phyloP scores from a whole-genome alignment of 2,329 filamentous ascomycete genomes.

The Calonectria crousiana region DNA sequence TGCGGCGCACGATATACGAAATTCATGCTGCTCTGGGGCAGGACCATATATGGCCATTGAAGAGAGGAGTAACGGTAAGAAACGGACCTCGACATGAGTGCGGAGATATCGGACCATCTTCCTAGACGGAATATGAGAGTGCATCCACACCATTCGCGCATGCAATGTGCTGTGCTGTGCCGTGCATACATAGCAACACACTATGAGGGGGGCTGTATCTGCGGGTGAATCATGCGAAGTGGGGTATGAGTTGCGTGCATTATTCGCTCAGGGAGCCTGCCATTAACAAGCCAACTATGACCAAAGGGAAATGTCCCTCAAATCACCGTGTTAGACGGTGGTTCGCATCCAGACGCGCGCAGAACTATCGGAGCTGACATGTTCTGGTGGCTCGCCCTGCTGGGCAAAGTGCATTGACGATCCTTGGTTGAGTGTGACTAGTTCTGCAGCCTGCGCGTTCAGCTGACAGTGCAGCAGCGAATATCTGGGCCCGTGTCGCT shows the following conservation, averaged over 20 bases:
- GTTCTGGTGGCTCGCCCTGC: neutral
- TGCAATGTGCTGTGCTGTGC: neutral
- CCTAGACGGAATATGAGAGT: neutral
- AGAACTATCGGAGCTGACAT: neutral
- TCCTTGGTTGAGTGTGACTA: neutral
- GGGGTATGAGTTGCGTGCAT: neutral
- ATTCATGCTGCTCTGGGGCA: neutral
- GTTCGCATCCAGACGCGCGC: neutral
- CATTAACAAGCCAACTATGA: neutral
- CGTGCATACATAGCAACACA: neutral
- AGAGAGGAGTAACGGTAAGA: no score
- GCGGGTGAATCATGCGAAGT: neutral
- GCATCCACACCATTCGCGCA: neutral
- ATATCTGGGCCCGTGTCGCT: neutral
- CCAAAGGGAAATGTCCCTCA: no score
- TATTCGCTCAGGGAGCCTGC: neutral
- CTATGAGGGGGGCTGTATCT: neutral
- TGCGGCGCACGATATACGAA: neutral
- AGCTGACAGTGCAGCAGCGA: neutral
- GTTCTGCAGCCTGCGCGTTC: neutral
- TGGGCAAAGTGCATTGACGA: neutral
- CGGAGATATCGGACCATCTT: neutral
- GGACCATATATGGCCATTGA: neutral
- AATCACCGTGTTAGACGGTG: neutral
- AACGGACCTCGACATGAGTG: neutral